These are phyloP conservation scores for Clonostachys solani DNA, from an alignment of 2,329 filamentous ascomycete genomes.

Conservation along the genomic window DNA sequence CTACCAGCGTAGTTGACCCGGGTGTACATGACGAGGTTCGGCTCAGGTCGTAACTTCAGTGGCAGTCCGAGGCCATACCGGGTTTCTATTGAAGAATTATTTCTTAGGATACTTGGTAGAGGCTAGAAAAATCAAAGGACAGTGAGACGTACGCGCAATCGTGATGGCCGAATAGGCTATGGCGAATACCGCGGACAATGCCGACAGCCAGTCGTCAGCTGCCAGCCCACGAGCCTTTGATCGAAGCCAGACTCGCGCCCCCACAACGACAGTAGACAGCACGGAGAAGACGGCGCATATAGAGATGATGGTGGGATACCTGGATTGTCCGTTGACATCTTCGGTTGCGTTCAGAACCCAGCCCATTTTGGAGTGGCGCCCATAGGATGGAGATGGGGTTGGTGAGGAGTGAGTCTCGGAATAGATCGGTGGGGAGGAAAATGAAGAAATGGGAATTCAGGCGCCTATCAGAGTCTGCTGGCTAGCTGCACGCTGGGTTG, in stretches of 20 bases:
- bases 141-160: constrained; percentile 36
- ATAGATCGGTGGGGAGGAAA: no score
- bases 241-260: constrained; percentile 34
- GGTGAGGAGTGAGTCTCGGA: no score
- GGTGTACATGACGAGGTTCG: constrained; percentile 37
- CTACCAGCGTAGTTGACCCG: constrained; percentile 47
- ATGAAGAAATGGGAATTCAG: no score
- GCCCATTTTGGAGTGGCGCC: constrained; percentile 24
- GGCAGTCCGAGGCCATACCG: constrained; percentile 48
- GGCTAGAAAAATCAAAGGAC: background rate
- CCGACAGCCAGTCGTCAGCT: constrained; percentile 38
- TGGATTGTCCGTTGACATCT: constrained; percentile 38
- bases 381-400: no score
- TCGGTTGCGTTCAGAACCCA: constrained; percentile 46
- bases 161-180: constrained; percentile 44
- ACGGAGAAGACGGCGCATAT: constrained; percentile 39
- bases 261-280: constrained; percentile 34
- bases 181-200: constrained; percentile 36
- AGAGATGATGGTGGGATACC: constrained; percentile 43
- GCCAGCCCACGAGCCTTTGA: constrained; percentile 35
- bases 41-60: constrained; percentile 32
- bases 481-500: no score
- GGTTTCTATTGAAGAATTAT: constrained; percentile 31
- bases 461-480: no score
- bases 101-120: background rate